Evolutionary conservation across 2,329 filamentous ascomycete species (phyloP).

Genomic region (Exophiala calicioides): DNA sequence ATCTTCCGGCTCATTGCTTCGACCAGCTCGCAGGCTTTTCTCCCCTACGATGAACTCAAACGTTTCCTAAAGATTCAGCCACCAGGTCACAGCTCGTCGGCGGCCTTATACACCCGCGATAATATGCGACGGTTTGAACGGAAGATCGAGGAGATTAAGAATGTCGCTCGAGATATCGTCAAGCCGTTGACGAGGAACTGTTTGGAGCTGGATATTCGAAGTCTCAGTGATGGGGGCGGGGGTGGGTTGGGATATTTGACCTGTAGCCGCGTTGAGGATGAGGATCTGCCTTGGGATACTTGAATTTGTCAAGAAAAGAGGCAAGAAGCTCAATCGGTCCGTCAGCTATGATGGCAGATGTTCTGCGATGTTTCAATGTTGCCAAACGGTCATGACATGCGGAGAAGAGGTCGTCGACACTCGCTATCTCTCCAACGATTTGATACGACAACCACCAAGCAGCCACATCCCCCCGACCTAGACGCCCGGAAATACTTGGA

Average conservation of each 20-base stretch:
- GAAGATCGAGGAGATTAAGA: conserved; percentile 84
- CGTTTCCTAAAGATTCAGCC: conserved; percentile 81
- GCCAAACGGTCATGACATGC: too few relatives aligned
- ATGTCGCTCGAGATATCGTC: conserved; percentile 77
- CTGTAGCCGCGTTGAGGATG: conserved; percentile 63
- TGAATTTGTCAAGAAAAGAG: too few relatives aligned
- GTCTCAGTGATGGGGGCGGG: conserved; percentile 42
- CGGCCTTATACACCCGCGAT: conserved; percentile 74
- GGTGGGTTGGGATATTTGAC: conserved; percentile 62
- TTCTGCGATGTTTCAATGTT: too few relatives aligned
- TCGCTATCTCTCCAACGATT: too few relatives aligned
- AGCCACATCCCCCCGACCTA: too few relatives aligned
- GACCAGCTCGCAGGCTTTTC: conserved; percentile 62
- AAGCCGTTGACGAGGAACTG: conserved; percentile 83
- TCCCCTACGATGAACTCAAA: conserved; percentile 85
- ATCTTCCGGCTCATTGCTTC: conserved; percentile 77
- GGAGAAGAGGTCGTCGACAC: too few relatives aligned
- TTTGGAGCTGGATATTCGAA: conserved; percentile 73
- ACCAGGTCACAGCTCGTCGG: conserved; percentile 35
- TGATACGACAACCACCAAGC: too few relatives aligned
- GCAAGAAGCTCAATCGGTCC: too few relatives aligned
- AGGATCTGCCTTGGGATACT: conserved; percentile 63
- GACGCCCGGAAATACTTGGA: too few relatives aligned
- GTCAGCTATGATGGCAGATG: too few relatives aligned
- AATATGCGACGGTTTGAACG: conserved; percentile 82